Conservation (phyloP, 148 eudicot genomes). For the Amaranthus palmeri region DNA sequence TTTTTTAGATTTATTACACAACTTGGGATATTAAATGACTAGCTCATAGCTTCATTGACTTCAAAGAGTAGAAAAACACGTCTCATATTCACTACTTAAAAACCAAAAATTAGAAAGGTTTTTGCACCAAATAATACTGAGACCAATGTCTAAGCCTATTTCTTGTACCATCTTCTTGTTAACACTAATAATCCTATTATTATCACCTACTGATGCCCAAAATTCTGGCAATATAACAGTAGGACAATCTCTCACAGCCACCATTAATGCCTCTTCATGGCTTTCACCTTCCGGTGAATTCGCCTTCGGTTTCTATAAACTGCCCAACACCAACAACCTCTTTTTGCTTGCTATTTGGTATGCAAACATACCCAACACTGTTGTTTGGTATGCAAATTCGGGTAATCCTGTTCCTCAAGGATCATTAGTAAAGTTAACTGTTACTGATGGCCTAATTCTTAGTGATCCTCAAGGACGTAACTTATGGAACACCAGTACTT, state of each 20-base stretch:
- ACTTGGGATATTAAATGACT: too few relatives aligned
- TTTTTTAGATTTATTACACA: too few relatives aligned
- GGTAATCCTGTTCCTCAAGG: constrained; percentile 30
- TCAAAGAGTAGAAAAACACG: too few relatives aligned
- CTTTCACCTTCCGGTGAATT: constrained; percentile 42
- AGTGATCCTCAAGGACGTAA: constrained; percentile 34
- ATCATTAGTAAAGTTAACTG: constrained; percentile 34
- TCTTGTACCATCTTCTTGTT: constrained; percentile 14
- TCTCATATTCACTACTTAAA: too few relatives aligned
- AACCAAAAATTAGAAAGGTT: too few relatives aligned
- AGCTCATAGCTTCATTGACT: too few relatives aligned
- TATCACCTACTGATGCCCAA: constrained; percentile 22
- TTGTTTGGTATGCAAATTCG: constrained; percentile 42
- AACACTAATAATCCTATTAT: constrained; percentile 7
- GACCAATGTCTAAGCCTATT: constrained; percentile 8
- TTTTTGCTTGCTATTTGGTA: constrained; percentile 58
- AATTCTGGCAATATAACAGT: constrained; percentile 22
- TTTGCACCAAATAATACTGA: too few relatives aligned
- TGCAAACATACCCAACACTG: constrained; percentile 42
- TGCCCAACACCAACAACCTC: constrained; percentile 17
- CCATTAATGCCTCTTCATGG: constrained; percentile 24
- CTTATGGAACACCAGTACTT: constrained; percentile 24
- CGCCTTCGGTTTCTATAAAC: constrained; percentile 43
- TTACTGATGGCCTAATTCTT: constrained; percentile 37
- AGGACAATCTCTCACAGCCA: constrained; percentile 30